Evolutionary conservation across 768 basidiomycete genomes (phyloP).

Genomic region (Pleurotus salmoneostramineus): DNA sequence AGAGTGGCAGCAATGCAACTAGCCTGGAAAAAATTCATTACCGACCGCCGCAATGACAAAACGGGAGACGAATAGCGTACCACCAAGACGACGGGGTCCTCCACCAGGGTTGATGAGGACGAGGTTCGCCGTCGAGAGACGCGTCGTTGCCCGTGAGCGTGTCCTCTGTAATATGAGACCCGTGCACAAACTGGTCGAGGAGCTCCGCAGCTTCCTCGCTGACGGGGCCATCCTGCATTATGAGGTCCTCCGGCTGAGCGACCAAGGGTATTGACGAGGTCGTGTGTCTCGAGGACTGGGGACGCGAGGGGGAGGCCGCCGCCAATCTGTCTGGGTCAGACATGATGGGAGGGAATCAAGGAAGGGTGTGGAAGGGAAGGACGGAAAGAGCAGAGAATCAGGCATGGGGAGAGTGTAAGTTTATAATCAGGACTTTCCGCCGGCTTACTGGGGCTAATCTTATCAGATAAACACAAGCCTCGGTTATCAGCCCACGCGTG

Average conservation of each 20-base stretch:
- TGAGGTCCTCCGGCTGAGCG: conserved; percentile 28
- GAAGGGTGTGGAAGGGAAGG: neutral
- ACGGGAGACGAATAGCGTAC: conserved; percentile 26
- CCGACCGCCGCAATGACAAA: neutral
- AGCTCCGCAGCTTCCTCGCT: conserved; percentile 43
- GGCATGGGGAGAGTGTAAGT: neutral
- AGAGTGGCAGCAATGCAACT: conserved; percentile 46
- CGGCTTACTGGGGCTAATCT: conserved; percentile 4
- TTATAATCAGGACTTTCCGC: neutral
- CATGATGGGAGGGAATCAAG: neutral
- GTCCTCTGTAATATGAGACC: conserved; percentile 32
- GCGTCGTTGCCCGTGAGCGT: conserved; percentile 18
- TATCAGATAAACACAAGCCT: conserved; percentile 12
- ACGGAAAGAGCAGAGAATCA: conserved; percentile 3
- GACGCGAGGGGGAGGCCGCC: conserved; percentile 14
- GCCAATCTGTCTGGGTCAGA: neutral
- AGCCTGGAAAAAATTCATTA: conserved; percentile 42
- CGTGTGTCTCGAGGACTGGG: conserved; percentile 12
- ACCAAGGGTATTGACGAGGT: conserved; percentile 19
- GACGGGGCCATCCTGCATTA: conserved; percentile 41
- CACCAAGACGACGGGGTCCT: conserved; percentile 70
- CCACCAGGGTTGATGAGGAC: conserved; percentile 59
- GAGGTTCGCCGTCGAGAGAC: conserved; percentile 14
- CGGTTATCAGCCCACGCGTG: neutral
- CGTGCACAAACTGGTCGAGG: conserved; percentile 40